Percentiles rank a stretch among this genome's conserved stretches.
These are phyloP conservation scores for Stereocaulon alpinum DNA, from an alignment of 495 filamentous ascomycete species.

Conservation along the genomic window DNA sequence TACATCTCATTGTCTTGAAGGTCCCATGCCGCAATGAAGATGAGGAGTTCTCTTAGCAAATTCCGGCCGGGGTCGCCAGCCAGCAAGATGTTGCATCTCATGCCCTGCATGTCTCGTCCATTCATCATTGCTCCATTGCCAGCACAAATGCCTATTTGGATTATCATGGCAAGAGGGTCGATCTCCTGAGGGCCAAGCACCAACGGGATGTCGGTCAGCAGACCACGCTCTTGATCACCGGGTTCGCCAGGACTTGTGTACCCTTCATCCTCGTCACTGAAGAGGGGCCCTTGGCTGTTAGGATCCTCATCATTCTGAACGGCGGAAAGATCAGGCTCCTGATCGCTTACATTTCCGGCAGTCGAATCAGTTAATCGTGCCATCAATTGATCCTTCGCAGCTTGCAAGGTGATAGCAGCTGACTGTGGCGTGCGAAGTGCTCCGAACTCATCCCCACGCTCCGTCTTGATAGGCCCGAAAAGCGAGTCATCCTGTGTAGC, in stretches of 20 bases:
- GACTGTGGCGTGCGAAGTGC: conserved; percentile 45
- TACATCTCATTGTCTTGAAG: conserved; percentile 82
- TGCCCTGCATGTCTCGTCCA: conserved; percentile 69
- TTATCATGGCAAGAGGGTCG: conserved; percentile 87
- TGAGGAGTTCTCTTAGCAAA: conserved; percentile 76
- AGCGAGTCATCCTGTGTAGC: conserved; percentile 5
- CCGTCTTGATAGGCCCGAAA: conserved; percentile 11
- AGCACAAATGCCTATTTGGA: conserved; percentile 79
- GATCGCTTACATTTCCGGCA: conserved; percentile 33
- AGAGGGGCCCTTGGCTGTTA: conserved; percentile 35
- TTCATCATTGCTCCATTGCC: conserved; percentile 33
- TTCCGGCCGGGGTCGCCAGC: conserved; percentile 80
- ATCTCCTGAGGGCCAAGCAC: conserved; percentile 89
- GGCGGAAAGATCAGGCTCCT: conserved; percentile 38
- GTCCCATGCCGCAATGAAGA: conserved; percentile 96
- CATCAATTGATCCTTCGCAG: conserved; percentile 51
- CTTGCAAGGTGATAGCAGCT: conserved; percentile 43
- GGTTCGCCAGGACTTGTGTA: conserved; percentile 57
- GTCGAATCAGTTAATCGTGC: conserved; percentile 42
- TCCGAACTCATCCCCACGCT: conserved; percentile 35
- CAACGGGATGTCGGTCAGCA: conserved; percentile 87
- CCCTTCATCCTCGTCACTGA: conserved; percentile 71
- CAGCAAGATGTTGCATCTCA: conserved; percentile 77
- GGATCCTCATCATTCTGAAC: conserved; percentile 43
- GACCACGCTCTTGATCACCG: conserved; percentile 73